Conservation (phyloP, 768 basidiomycete species). For the Podaxis rugospora region DNA sequence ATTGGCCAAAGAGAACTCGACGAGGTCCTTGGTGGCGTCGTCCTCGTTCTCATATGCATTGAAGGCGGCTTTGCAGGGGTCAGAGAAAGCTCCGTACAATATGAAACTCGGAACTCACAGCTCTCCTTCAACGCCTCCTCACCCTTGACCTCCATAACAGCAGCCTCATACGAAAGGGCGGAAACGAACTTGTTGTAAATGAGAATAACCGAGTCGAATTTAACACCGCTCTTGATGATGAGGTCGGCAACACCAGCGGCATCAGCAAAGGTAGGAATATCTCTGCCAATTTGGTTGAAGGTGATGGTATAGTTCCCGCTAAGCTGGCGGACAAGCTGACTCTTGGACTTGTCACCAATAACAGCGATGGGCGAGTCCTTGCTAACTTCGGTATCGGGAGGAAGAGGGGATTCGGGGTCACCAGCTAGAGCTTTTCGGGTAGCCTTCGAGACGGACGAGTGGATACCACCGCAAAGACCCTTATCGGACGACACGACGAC, state of each 20-base stretch:
- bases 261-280: slow-evolving; percentile 96
- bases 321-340: slow-evolving; percentile 71
- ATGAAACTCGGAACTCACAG: slow-evolving; percentile 41
- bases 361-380: slow-evolving; percentile 72
- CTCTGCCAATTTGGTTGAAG: slow-evolving; percentile 97
- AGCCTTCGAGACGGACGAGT: slow-evolving; percentile 92
- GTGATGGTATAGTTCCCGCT: slow-evolving; percentile 70
- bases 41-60: slow-evolving; percentile 97
- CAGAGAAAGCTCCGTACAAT: neutral
- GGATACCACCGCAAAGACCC: slow-evolving; percentile 99
- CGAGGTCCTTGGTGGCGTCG: slow-evolving; percentile 87
- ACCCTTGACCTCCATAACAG: slow-evolving; percentile 71
- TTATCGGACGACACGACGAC: slow-evolving; percentile 96
- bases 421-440: slow-evolving; percentile 69
- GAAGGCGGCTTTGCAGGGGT: slow-evolving; percentile 87
- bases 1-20: slow-evolving; percentile 95
- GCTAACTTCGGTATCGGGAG: slow-evolving; percentile 43
- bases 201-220: slow-evolving; percentile 81
- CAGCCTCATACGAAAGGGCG: slow-evolving; percentile 87
- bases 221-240: slow-evolving; percentile 77
- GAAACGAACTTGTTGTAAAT: slow-evolving; percentile 86
- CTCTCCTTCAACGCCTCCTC: slow-evolving; percentile 79
- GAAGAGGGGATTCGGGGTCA: slow-evolving; percentile 45
- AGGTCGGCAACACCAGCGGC: slow-evolving; percentile 93
- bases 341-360: slow-evolving; percentile 97